Base-by-base conservation (phyloP, 1,139 yeast genomes). In the Suhomyces coccinellae region DNA sequence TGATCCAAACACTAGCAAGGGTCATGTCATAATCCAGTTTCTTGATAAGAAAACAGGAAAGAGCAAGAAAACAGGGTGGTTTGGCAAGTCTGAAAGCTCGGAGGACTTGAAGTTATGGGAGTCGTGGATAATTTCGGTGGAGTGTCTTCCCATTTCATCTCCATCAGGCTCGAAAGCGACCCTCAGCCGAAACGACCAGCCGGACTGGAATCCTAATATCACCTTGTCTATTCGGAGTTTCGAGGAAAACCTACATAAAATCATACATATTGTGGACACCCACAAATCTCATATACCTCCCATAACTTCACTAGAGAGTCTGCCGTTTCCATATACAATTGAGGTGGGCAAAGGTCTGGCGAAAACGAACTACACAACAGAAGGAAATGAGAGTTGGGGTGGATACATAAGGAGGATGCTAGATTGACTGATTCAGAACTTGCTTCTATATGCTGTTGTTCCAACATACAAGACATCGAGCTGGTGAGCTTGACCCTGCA, bases 271-370 rank as follows among this genome's bases (percentile, higher is more conserved):
- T 20, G 80, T 74, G 13, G 87, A 85, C 55, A 56, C 61, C 5
- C 73, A 83, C 55, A 83, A 80, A 55, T 79, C 73, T 42, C 90
- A 85, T 53, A 81, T 87, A 3, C 95, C 95, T 2, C 87, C 88
- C 0, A 84, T 87, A 16, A 80, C 86, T 6, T 77, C 87, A 2
- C 68, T 83, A 12, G 89, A 83, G 11, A 69, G 78, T 28, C 67
- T 82, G 14, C 91, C 93, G 4, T 87, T 86, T 54, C 88, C 88
- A 0, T 86, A 82, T 57, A 55, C 54, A 6, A 71, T 74, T 16
- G 56, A 59, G 13, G 58, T 72, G 28, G 59, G 56, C 39, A 48
- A 44, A 34, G 44, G 46, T 62, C 29, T 39, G 24, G 36, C 43
- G 7, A 17, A 38, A 20, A 17, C 41, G 27, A 43, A 40, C 30